Conservation (phyloP, 345 rosid species). For the Combretum micranthum region DNA sequence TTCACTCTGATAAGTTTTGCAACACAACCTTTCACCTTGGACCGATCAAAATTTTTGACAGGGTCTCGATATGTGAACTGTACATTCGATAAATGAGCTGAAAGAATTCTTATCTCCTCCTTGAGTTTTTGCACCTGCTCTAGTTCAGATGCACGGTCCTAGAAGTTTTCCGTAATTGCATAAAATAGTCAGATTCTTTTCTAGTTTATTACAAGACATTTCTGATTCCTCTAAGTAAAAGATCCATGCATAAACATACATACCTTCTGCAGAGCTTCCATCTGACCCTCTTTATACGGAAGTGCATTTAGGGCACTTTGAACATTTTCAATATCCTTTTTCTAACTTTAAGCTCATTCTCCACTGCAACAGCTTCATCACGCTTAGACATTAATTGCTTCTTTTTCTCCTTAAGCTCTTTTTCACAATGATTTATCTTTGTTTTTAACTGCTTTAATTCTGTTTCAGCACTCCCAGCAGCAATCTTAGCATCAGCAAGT, state of each 20-base stretch:
- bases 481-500: constrained; percentile 79
- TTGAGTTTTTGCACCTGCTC: constrained; percentile 66
- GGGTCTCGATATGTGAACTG: constrained; percentile 87
- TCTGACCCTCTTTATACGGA: constrained; percentile 63
- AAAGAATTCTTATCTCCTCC: constrained; percentile 67
- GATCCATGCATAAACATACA: constrained; percentile 2
- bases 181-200: no score
- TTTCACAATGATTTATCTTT: constrained; percentile 74
- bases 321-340: constrained; percentile 58
- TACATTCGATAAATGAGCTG: constrained; percentile 71
- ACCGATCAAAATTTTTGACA: constrained; percentile 71
- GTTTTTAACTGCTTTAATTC: constrained; percentile 81
- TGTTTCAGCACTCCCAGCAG: constrained; percentile 86
- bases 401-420: constrained; percentile 75
- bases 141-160: constrained; percentile 73
- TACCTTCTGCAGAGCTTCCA: constrained; percentile 91
- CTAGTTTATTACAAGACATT: no score
- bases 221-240: no score
- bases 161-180: constrained; percentile 3
- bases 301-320: constrained; percentile 53
- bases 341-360: constrained; percentile 65
- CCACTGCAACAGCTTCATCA: constrained; percentile 70
- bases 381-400: constrained; percentile 63
- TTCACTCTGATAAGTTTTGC: constrained; percentile 88
- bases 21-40: constrained; percentile 94